phyloP scores from a whole-genome alignment of 2,329 filamentous ascomycete species.

The Metarhizium anisopliae region DNA sequence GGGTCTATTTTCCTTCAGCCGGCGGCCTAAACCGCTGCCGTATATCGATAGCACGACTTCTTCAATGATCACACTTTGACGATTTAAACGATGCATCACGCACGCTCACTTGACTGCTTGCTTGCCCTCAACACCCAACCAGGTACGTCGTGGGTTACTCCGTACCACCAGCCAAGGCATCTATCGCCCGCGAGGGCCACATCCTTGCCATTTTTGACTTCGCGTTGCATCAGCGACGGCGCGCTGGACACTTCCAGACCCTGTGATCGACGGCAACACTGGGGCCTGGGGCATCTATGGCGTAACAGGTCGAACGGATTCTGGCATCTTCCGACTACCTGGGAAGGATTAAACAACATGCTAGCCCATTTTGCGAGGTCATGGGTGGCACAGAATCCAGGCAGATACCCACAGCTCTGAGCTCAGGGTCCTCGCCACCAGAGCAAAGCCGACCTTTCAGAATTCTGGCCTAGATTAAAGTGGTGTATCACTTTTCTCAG shows the following conservation, averaged over 20 bases:
- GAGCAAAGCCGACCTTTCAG: background rate
- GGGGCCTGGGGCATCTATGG: slow-evolving; percentile 4
- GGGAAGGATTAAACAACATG: too few species aligned
- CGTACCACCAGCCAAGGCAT: background rate
- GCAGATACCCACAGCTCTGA: background rate
- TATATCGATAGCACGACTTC: too few species aligned
- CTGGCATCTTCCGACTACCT: background rate
- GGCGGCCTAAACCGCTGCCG: too few species aligned
- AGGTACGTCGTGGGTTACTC: background rate
- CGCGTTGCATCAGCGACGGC: background rate
- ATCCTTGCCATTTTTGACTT: background rate
- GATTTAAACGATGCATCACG: background rate
- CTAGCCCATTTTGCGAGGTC: background rate
- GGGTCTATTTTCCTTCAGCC: too few species aligned
- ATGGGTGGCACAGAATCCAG: background rate
- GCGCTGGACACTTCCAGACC: background rate
- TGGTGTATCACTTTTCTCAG: too few species aligned
- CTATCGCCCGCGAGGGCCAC: background rate
- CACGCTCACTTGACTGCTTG: background rate
- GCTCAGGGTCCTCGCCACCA: background rate
- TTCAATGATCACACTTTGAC: too few species aligned
- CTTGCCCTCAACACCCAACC: background rate
- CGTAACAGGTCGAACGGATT: background rate
- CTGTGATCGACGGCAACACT: background rate
- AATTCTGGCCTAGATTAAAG: background rate